Percentiles rank a stretch among this genome's conserved stretches.
Conservation (phyloP, 192 early-diverging fungal genomes). For the Mortierella hygrophila region DNA sequence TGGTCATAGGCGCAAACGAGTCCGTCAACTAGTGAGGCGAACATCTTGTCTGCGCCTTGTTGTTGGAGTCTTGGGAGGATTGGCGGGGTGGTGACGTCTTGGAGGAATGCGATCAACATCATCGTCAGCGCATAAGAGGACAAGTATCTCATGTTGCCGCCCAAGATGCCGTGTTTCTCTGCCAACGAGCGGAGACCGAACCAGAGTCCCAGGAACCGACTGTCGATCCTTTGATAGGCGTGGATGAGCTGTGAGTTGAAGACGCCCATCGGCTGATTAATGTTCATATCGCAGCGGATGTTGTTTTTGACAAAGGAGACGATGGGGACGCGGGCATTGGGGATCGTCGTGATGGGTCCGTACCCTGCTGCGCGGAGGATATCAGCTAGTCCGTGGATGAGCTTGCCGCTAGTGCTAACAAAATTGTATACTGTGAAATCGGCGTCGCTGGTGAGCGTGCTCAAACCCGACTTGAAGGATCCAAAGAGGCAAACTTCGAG, state of each 20-base stretch:
- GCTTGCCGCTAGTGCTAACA: too few relatives aligned
- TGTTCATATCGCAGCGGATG: constrained; percentile 10
- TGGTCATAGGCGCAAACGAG: constrained; percentile 1
- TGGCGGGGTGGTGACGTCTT: background rate
- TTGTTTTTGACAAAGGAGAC: background rate
- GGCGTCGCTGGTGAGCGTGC: background rate
- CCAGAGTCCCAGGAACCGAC: background rate
- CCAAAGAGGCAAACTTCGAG: constrained; percentile 4
- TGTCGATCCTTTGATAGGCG: constrained; percentile 18
- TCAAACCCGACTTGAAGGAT: constrained; percentile 1
- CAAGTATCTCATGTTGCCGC: background rate
- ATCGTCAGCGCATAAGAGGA: constrained; percentile 5
- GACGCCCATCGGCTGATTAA: background rate
- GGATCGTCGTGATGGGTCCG: background rate
- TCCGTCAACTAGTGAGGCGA: background rate
- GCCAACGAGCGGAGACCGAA: background rate
- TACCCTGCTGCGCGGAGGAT: background rate
- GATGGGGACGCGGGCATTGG: constrained; percentile 10
- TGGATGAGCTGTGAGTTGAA: constrained; percentile 12
- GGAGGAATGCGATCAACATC: constrained; percentile 20
- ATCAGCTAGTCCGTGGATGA: background rate
- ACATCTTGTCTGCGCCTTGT: background rate
- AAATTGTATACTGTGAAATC: constrained; percentile 10
- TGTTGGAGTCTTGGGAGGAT: constrained; percentile 9
- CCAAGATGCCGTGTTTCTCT: background rate